Conservation (phyloP, 169 alveolate genomes). For the Plasmodium vivax region DNA sequence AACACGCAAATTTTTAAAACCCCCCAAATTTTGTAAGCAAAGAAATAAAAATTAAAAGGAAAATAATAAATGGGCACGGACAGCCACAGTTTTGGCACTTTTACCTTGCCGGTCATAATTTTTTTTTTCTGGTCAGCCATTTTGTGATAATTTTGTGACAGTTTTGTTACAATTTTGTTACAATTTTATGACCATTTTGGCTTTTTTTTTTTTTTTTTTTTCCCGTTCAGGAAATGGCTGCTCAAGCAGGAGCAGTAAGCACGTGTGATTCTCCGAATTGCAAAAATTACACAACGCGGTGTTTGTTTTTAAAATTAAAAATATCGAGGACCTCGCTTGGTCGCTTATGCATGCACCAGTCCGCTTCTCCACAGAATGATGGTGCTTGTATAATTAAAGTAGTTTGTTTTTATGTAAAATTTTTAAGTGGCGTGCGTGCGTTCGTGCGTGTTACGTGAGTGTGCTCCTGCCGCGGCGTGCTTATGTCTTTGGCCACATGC, state of each 20-base stretch:
- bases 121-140: not conserved
- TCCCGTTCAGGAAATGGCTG: conserved; percentile 35
- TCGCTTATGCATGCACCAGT: not conserved
- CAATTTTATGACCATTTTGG: not conserved
- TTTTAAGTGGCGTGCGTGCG: not conserved
- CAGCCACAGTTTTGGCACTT: not conserved
- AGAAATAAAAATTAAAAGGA: conserved; percentile 58
- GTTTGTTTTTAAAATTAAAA: conserved; percentile 15
- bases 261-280: not conserved
- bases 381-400: conserved; percentile 13
- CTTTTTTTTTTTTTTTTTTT: conserved; percentile 9
- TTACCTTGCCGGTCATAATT: not conserved
- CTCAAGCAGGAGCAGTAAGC: conserved; percentile 23
- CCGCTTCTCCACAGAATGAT: not conserved
- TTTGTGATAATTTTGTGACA: not conserved
- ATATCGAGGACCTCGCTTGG: not conserved
- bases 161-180: not conserved
- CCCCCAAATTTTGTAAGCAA: conserved; percentile 84
- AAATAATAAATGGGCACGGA: conserved; percentile 18
- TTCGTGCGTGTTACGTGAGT: not conserved
- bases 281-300: not conserved
- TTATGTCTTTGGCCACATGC: not conserved
- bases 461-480: not conserved
- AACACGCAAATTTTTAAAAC: conserved; percentile 90
- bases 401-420: not conserved